These are phyloP conservation scores for Taiozyma sp. DNA, from an alignment of 1,139 yeast genomes.

Conservation along the genomic window DNA sequence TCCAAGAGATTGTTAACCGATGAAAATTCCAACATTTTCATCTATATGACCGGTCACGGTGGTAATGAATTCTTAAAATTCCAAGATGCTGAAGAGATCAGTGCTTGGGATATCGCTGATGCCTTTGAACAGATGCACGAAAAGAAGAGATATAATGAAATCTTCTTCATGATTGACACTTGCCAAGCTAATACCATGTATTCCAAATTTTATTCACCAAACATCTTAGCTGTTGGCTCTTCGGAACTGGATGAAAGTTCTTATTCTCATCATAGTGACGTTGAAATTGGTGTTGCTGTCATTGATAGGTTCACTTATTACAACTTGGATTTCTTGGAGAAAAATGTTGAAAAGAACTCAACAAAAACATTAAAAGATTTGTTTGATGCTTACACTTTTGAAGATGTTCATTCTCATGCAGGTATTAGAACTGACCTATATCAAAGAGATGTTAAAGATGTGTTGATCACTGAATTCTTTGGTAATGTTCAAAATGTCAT, in stretches of 20 bases:
- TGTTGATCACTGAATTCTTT: constrained; percentile 85
- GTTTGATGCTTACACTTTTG: constrained; percentile 78
- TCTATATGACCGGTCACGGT: constrained; percentile 97
- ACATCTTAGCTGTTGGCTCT: constrained; percentile 89
- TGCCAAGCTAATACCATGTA: constrained; percentile 99
- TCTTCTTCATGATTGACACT: constrained; percentile 95
- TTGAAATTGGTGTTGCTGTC: constrained; percentile 95
- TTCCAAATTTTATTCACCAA: constrained; percentile 87
- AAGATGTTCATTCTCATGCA: constrained; percentile 83
- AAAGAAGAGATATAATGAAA: constrained; percentile 90
- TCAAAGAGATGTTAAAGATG: constrained; percentile 60
- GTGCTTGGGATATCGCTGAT: constrained; percentile 93
- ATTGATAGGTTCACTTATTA: constrained; percentile 94
- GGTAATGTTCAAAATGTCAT: constrained; percentile 88
- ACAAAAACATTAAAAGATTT: constrained; percentile 72
- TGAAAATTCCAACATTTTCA: constrained; percentile 88
- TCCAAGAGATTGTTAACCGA: constrained; percentile 88
- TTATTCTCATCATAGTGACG: constrained; percentile 92
- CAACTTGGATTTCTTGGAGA: constrained; percentile 84
- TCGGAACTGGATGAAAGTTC: constrained; percentile 87
- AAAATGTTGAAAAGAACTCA: constrained; percentile 62
- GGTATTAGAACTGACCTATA: constrained; percentile 85
- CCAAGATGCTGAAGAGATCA: constrained; percentile 97
- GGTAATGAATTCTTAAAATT: constrained; percentile 96
- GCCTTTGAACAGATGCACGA: constrained; percentile 98